phyloP scores from a whole-genome alignment of 73 alveolate species.

The Paramecium pentaurelia region DNA sequence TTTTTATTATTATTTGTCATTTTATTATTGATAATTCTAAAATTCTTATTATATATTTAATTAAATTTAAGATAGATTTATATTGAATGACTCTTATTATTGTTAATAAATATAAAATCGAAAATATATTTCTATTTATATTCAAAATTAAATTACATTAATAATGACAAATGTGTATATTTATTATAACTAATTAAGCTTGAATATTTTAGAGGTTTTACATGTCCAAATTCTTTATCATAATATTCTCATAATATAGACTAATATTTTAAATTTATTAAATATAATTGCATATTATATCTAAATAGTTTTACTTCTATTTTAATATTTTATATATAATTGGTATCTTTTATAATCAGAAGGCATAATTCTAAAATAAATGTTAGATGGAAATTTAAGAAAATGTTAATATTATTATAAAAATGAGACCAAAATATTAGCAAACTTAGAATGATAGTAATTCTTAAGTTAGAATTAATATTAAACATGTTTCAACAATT shows the following conservation, averaged over 20 bases:
- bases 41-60: not conserved
- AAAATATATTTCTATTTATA: too few species aligned
- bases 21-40: not conserved
- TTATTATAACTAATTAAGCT: too few species aligned
- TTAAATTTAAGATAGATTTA: too few species aligned
- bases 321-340: too few species aligned
- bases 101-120: too few species aligned
- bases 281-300: not conserved
- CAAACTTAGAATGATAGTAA: not conserved
- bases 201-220: not conserved
- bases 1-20: not conserved
- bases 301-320: not conserved
- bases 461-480: not conserved
- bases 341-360: not conserved
- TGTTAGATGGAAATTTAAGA: not conserved
- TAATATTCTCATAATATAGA: not conserved
- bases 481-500: not conserved
- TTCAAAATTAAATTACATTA: too few species aligned
- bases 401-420: not conserved
- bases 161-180: too few species aligned
- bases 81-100: too few species aligned
- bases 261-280: not conserved
- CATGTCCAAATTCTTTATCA: constrained; percentile 29
- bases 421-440: constrained; percentile 26
- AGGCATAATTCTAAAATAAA: not conserved